A percentile compares a stretch with the other conserved stretches of the same genome.
These are phyloP conservation scores for Bruguiera parviflora DNA, from an alignment of 345 rosid species.

Conservation along the genomic window DNA sequence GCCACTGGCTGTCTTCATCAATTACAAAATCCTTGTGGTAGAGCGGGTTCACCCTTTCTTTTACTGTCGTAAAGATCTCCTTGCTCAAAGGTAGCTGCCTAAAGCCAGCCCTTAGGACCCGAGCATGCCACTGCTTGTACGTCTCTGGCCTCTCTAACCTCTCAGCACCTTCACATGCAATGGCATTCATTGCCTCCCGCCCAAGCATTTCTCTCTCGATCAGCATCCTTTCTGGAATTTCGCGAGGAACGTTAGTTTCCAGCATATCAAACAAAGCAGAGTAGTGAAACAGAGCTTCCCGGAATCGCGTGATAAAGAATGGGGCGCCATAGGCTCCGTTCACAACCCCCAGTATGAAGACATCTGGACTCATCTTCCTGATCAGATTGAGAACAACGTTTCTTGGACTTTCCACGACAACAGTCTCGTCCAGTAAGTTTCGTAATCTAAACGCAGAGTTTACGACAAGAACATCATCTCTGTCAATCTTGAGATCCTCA, in stretches of 20 bases:
- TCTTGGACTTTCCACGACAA: slow-evolving; percentile 41
- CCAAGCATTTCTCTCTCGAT: slow-evolving; percentile 42
- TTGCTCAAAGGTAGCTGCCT: slow-evolving; percentile 34
- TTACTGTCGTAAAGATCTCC: slow-evolving; percentile 26
- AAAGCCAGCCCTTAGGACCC: slow-evolving; percentile 36
- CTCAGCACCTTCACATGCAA: slow-evolving; percentile 57
- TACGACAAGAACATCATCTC: slow-evolving; percentile 43
- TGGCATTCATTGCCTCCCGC: slow-evolving; percentile 46
- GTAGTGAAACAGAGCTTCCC: slow-evolving; percentile 56
- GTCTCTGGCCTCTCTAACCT: slow-evolving; percentile 59
- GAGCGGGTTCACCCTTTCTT: slow-evolving; percentile 26
- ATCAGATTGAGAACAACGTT: slow-evolving; percentile 44
- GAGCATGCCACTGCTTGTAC: slow-evolving; percentile 37
- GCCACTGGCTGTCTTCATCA: slow-evolving; percentile 41
- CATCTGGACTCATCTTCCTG: slow-evolving; percentile 38
- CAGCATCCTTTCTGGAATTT: slow-evolving; percentile 41
- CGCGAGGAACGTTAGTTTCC: slow-evolving; percentile 44
- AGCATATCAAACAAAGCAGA: slow-evolving; percentile 52
- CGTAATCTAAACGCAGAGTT: slow-evolving; percentile 34
- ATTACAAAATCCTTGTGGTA: slow-evolving; percentile 41
- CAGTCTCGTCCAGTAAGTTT: slow-evolving; percentile 50
- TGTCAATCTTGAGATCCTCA: slow-evolving; percentile 42
- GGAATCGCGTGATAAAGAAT: slow-evolving; percentile 48
- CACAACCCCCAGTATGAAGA: slow-evolving; percentile 38
- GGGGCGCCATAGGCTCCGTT: slow-evolving; percentile 52